Evolutionary conservation across 1,284 basidiomycete genomes (phyloP).

Genomic region (Irpex rosettiformis): DNA sequence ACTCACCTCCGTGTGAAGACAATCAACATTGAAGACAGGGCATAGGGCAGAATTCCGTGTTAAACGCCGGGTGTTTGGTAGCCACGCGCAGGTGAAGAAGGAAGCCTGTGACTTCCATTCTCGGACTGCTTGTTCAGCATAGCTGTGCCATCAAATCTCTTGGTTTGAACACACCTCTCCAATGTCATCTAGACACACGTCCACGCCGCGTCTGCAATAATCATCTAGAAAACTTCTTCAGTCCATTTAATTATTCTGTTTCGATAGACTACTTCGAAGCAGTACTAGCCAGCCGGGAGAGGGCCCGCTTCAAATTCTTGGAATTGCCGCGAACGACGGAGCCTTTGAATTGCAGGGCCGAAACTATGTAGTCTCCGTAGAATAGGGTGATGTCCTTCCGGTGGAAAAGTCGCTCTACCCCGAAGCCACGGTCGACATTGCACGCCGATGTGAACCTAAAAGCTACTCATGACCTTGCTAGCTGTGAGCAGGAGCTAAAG

Average conservation of each 20-base stretch:
- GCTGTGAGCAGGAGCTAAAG: neutral
- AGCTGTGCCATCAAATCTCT: constrained; percentile 3
- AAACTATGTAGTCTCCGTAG: neutral
- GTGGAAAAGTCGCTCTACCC: neutral
- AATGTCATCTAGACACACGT: constrained; percentile 7
- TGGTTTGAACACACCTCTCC: constrained; percentile 9
- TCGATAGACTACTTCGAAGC: neutral
- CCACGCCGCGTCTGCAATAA: neutral
- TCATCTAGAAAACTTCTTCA: neutral
- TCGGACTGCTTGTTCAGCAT: neutral
- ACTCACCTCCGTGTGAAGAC: neutral
- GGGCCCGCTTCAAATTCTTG: neutral
- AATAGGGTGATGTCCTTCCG: neutral
- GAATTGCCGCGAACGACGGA: neutral
- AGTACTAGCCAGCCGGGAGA: neutral
- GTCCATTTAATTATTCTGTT: neutral
- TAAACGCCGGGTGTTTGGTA: constrained; percentile 14
- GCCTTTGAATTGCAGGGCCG: neutral
- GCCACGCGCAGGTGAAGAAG: constrained; percentile 10
- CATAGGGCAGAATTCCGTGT: neutral
- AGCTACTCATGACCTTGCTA: neutral
- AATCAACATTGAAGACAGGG: neutral
- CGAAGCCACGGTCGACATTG: neutral
- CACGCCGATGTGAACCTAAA: neutral
- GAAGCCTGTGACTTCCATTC: neutral